Evolutionary conservation across 2,329 filamentous ascomycete genomes (phyloP).

Genomic region (Aotearoamyces nothofagi): DNA sequence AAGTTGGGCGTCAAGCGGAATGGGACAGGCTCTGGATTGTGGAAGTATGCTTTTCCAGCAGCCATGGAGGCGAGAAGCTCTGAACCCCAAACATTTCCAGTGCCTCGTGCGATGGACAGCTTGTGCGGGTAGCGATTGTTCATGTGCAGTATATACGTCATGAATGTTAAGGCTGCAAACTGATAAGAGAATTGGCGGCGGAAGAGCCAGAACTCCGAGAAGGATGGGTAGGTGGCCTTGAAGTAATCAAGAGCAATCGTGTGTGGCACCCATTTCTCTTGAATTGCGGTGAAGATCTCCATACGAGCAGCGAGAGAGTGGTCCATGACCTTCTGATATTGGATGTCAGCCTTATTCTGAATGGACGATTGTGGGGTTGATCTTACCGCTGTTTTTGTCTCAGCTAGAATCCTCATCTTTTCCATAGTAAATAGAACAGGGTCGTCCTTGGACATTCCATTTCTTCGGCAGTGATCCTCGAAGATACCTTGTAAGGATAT

Average conservation of each 20-base stretch:
- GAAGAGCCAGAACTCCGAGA: conserved; percentile 96
- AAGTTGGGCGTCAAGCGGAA: conserved; percentile 96
- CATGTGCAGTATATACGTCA: conserved; percentile 98
- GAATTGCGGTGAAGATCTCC: conserved; percentile 89
- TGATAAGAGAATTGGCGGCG: conserved; percentile 93
- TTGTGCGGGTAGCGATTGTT: conserved; percentile 92
- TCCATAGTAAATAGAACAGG: conserved; percentile 92
- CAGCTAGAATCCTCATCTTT: conserved; percentile 65
- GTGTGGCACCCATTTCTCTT: conserved; percentile 81
- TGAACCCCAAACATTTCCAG: conserved; percentile 90
- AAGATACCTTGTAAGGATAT: conserved; percentile 90
- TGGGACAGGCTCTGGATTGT: conserved; percentile 88
- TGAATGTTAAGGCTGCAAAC: conserved; percentile 86
- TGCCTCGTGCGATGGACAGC: conserved; percentile 74
- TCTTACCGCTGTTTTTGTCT: conserved; percentile 26
- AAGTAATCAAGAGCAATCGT: conserved; percentile 80
- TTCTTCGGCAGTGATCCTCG: conserved; percentile 86
- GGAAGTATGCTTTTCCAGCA: conserved; percentile 70
- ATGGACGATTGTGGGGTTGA: not conserved
- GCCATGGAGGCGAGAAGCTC: conserved; percentile 89
- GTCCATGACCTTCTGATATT: conserved; percentile 48
- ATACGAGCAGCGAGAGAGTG: conserved; percentile 59
- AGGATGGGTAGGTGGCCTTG: conserved; percentile 73
- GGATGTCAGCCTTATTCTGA: conserved; percentile 18
- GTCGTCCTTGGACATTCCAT: conserved; percentile 83